Evolutionary conservation across 306 rosid genomes (phyloP).

Genomic region (Potentilla sterilis): DNA sequence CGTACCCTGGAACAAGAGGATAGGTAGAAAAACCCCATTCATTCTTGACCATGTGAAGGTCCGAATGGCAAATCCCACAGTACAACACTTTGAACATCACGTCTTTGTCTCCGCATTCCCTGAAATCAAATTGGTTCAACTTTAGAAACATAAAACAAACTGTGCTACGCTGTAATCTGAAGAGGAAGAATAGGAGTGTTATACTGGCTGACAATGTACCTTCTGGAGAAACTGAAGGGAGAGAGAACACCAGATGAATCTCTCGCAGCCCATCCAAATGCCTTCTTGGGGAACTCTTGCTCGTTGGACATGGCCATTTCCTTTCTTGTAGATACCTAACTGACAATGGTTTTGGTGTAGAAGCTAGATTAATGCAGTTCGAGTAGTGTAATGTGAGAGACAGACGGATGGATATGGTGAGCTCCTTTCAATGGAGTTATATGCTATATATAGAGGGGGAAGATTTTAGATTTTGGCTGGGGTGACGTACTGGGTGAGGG

Average conservation of each 20-base stretch:
- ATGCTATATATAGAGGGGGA: not conserved
- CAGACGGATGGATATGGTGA: not conserved
- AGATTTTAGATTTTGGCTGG: not conserved
- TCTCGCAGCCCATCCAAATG: conserved; percentile 27
- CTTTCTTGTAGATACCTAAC: not conserved
- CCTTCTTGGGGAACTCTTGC: not conserved
- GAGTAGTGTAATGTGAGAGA: not conserved
- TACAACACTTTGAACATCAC: conserved; percentile 25
- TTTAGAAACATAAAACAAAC: not conserved
- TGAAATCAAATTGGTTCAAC: not conserved
- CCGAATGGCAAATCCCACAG: conserved; percentile 35
- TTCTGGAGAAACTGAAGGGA: conserved; percentile 16
- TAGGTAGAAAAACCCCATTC: conserved; percentile 14
- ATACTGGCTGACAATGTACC: not conserved
- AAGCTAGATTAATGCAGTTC: not conserved
- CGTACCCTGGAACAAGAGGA: conserved; percentile 20
- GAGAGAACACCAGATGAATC: conserved; percentile 18
- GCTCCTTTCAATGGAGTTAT: not conserved
- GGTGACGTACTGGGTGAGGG: not conserved
- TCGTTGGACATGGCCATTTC: not conserved
- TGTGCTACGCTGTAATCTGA: not conserved
- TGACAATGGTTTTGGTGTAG: not conserved
- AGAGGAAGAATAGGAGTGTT: not conserved
- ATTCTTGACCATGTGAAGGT: conserved; percentile 25
- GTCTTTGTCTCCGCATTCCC: conserved; percentile 23